A percentile compares a stretch with the other conserved stretches of the same genome.
phyloP scores from a whole-genome alignment of 495 filamentous ascomycete species.

The Poronia punctata region DNA sequence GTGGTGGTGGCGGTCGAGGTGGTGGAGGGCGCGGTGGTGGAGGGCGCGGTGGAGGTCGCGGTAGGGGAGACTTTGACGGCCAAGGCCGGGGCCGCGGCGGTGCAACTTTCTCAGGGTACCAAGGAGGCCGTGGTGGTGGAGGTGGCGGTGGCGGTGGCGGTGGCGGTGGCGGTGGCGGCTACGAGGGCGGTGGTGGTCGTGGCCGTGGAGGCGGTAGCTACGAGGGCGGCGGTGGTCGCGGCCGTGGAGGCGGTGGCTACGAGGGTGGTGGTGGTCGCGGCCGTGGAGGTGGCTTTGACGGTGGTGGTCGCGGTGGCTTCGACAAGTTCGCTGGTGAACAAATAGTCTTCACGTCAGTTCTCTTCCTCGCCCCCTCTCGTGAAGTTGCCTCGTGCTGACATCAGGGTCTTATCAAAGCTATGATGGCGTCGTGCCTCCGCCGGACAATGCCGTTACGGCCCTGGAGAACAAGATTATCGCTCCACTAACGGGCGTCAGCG shows the following conservation, averaged over 20 bases:
- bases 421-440: neutral
- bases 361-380: neutral
- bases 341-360: constrained; percentile 26
- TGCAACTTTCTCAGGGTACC: constrained; percentile 17
- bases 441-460: neutral
- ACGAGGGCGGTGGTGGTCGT: constrained; percentile 12
- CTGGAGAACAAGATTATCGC: constrained; percentile 1
- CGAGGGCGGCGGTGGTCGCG: constrained; percentile 6
- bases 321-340: constrained; percentile 18
- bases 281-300: constrained; percentile 35
- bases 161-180: constrained; percentile 13
- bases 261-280: constrained; percentile 27
- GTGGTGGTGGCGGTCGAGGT: constrained; percentile 18
- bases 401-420: too few relatives aligned
- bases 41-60: constrained; percentile 18
- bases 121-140: constrained; percentile 8
- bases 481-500: too few relatives aligned
- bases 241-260: constrained; percentile 9
- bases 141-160: constrained; percentile 5
- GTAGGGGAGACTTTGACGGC: constrained; percentile 19
- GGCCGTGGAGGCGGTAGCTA: constrained; percentile 5
- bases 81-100: constrained; percentile 15
- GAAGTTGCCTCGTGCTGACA: neutral
- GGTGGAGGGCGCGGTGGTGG: constrained; percentile 9
- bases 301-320: constrained; percentile 12